Evolutionary conservation across 176 grass and related monocot genomes (phyloP).

Genomic region (Aechmea fasciata): DNA sequence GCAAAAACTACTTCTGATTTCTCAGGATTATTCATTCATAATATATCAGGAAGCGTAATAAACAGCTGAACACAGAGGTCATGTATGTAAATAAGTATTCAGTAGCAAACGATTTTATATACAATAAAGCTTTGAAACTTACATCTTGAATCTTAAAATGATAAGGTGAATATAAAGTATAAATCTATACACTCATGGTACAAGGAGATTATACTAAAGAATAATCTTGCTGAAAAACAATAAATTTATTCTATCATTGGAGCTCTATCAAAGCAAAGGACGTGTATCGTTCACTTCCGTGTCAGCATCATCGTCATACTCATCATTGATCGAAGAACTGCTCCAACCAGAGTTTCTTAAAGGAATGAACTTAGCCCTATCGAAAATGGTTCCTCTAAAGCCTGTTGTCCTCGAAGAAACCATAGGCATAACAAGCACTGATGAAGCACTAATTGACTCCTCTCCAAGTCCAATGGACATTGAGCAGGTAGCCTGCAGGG

Average conservation of each 20-base stretch:
- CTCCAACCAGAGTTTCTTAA: conserved; percentile 49
- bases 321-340: conserved; percentile 30
- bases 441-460: conserved; percentile 73
- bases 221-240: conserved; percentile 25
- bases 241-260: conserved; percentile 30
- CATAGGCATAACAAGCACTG: conserved; percentile 93
- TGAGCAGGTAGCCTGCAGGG: conserved; percentile 64
- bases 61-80: too few species aligned
- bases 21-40: too few species aligned
- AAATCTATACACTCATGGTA: too few species aligned
- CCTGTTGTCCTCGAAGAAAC: conserved; percentile 89
- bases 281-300: conserved; percentile 35
- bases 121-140: too few species aligned
- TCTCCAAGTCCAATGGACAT: conserved; percentile 71
- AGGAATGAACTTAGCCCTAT: conserved; percentile 64
- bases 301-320: conserved; percentile 15
- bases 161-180: too few species aligned
- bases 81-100: too few species aligned
- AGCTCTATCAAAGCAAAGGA: conserved; percentile 45
- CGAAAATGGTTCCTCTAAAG: conserved; percentile 49
- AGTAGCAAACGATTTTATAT: too few species aligned
- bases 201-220: too few species aligned
- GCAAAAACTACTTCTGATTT: too few species aligned
- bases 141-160: too few species aligned
- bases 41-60: too few species aligned